Evolutionary conservation across 2,329 filamentous ascomycete genomes (phyloP).

Genomic region (Trichophyton simii): DNA sequence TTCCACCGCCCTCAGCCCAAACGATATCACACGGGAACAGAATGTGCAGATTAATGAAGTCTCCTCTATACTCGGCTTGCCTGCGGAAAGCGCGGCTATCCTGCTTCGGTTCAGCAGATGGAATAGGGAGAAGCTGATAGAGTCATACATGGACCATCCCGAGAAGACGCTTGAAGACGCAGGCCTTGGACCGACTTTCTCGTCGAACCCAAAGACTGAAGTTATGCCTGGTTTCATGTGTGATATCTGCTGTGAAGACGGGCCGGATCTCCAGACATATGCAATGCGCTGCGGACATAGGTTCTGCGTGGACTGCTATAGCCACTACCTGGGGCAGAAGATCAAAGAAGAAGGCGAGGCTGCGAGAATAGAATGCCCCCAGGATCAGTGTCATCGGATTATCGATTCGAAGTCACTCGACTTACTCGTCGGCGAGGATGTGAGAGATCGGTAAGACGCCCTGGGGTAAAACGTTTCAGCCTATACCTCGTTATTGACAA

Average conservation of each 20-base stretch:
- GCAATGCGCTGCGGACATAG: conserved; percentile 91
- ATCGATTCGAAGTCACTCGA: conserved; percentile 82
- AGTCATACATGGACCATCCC: conserved; percentile 87
- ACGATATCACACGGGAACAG: conserved; percentile 74
- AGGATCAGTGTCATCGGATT: conserved; percentile 74
- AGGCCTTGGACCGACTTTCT: conserved; percentile 58
- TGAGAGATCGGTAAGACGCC: conserved; percentile 41
- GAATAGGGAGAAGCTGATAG: conserved; percentile 92
- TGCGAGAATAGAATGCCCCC: conserved; percentile 84
- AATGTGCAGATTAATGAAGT: conserved; percentile 79
- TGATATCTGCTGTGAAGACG: conserved; percentile 94
- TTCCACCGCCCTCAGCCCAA: conserved; percentile 66
- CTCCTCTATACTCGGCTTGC: conserved; percentile 77
- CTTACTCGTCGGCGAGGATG: conserved; percentile 51
- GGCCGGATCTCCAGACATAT: conserved; percentile 62
- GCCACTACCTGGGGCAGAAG: conserved; percentile 82
- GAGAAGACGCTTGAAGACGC: conserved; percentile 71
- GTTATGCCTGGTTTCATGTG: conserved; percentile 67
- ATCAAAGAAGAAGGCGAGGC: conserved; percentile 93
- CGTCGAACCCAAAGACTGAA: conserved; percentile 54
- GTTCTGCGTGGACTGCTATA: conserved; percentile 86
- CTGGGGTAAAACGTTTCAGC: neutral
- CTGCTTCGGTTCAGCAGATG: conserved; percentile 78
- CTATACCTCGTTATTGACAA: neutral
- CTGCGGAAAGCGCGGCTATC: conserved; percentile 81